Evolutionary conservation across 108 stramenopile genomes (phyloP), one percentile per base, ranked within the genome.

Genomic region (Nitzschia palea): DNA sequence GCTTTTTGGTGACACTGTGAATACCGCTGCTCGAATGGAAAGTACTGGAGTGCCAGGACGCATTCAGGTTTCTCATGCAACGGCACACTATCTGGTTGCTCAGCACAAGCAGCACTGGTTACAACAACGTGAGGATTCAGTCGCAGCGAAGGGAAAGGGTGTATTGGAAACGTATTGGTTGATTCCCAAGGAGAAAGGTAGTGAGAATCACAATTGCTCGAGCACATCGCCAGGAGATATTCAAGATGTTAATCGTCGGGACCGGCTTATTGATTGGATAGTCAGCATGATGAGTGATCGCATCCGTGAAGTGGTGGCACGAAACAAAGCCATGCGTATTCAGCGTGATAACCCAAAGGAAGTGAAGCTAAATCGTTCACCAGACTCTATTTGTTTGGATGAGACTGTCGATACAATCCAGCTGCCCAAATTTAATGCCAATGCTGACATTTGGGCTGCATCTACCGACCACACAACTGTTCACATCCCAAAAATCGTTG

Each of bases 111-210:
- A 40, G 1, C 59, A 60, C 43, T 60, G 59, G 59, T 42, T 60
- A 14, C 40, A 40, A 10, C 59, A 36, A 26, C 59, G 59, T 8
- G 43, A 60, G 25, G 59, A 60, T 26, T 3, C 43, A 40, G 59
- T 60, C 74, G 79, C 15, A 14, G 54, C 73, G 31, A 80, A 83
- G 35, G 82, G 79, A 33, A 83, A 83, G 34, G 80, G 81, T 1
- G 57, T 65, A 12, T 74, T 82, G 48, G 58, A 59, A 23, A 82
- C 81, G 12, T 82, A 55, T 58, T 82, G 73, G 73, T 47, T 74
- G 6, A 53, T 60, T 60, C 27, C 51, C 51, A 17, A 20, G 47
- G 22, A 48, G 15, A 4, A 48, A 48, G n/a, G 18, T 23, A 40
- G 20, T 22, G 22, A 27, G 14, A 1, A 22, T 2, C 2, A 14